Evolutionary conservation across 179 eudicot genomes (phyloP), one percentile per base, ranked within the genome.

Genomic region (Spergularia azorica): DNA sequence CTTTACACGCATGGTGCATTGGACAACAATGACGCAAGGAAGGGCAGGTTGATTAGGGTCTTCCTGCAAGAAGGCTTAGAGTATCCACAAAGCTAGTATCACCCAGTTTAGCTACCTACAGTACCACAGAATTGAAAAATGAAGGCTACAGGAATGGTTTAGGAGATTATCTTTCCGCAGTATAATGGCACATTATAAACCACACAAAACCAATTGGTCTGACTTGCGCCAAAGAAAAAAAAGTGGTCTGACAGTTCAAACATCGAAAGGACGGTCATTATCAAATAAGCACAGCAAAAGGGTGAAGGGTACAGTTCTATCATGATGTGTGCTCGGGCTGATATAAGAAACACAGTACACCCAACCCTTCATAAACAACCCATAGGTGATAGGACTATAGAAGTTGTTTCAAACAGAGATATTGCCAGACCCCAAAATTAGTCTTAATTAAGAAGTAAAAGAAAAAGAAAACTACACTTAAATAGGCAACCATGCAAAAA

Each of bases 1-100:
- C 17, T 63, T 59, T 21, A 41, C 5, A 39, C 15, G 58, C 21
- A 2, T 55, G 16, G 11, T 38, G 38, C 55, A n/a, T 12, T 41
- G 10, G 5, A 0, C 12, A 65, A 10, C 1, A 26, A 56, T 41
- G 15, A 16, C 5, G 39, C 46, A 56, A 55, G 18, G 73, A 50
- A 41, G 4, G 32, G 4, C 51, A 26, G 32, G 71, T 61, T 21
- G 20, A 13, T 59, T 14, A 20, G 13, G 70, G 60, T 54, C 21
- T 41, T 58, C 14, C 54, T 51, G 61, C 56, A 73, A 63, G 10
- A 74, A 16, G 50, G 70, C 10, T 63, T 46, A 51, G 67, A 8
- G 62, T 20, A 10, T 15, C 71, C 20, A n/a, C 18, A 52, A 74
- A 32, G 6, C 46, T 10, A 62, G 38, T 11, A 46, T 5, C 9